Conservation (phyloP, 73 alveolate genomes). For the Blepharisma japonicum region DNA sequence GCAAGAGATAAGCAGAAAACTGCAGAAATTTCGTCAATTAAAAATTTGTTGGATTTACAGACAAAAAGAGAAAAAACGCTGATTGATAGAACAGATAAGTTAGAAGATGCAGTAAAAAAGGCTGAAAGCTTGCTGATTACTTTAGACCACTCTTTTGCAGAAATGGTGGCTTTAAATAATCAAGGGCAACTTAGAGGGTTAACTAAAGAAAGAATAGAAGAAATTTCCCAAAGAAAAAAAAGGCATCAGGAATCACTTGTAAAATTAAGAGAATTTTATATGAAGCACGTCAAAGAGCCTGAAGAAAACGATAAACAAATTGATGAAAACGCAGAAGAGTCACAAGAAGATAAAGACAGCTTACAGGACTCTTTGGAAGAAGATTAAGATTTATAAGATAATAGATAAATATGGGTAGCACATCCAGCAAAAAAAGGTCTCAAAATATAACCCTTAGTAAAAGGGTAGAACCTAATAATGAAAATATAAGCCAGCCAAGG, state of each 20-base stretch:
- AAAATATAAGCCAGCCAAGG: too few relatives aligned
- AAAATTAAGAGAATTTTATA: slow-evolving; percentile 24
- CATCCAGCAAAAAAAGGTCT: too few relatives aligned
- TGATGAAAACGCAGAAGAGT: slow-evolving; percentile 15
- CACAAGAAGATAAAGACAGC: slow-evolving; percentile 26
- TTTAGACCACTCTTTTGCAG: slow-evolving; percentile 29
- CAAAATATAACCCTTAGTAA: too few relatives aligned
- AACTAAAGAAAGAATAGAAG: slow-evolving; percentile 25
- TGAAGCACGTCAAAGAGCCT: not conserved
- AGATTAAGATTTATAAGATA: not conserved
- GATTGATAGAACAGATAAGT: slow-evolving; percentile 1
- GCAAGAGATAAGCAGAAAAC: not conserved
- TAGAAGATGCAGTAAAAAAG: slow-evolving; percentile 28
- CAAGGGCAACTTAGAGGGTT: slow-evolving; percentile 4
- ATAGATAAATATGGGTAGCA: too few relatives aligned
- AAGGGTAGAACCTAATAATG: too few relatives aligned
- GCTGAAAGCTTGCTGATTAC: slow-evolving; percentile 28
- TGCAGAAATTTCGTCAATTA: slow-evolving; percentile 5
- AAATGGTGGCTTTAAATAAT: slow-evolving; percentile 21
- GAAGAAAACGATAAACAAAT: not conserved
- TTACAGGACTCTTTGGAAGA: slow-evolving; percentile 15
- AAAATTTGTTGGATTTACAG: not conserved
- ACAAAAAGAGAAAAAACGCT: not conserved
- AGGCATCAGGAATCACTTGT: slow-evolving; percentile 33
- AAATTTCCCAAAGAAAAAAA: slow-evolving; percentile 16